Base-by-base conservation (phyloP, 2,329 filamentous ascomycete species). In the Epichloe scottii region DNA sequence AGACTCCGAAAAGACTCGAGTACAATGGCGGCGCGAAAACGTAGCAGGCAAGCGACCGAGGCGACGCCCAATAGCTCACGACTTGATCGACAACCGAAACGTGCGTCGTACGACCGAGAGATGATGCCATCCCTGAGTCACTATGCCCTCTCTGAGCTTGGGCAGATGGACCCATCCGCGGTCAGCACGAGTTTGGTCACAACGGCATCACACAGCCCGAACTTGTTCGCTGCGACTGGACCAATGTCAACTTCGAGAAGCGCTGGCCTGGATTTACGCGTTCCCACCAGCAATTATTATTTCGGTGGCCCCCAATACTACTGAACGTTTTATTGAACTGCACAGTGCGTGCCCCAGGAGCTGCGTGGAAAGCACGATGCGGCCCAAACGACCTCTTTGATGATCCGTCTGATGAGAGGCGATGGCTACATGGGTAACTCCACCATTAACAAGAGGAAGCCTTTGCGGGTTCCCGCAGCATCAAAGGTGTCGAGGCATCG, bases 1-100 rank as follows among this genome's bases (percentile, higher is more conserved):
- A 78, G 89, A 49, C 75, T 95, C 45, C 81, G 89, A 50, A 95
- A 95, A 64, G 89, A 95, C 65, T 85, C 87, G 43, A 76, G 87
- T 51, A 76, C 76, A 19, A 69, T 71, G 57, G 71, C 68, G 5
- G 74, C 71, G 17, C 68, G 71, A 51, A 78, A 75, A 60, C 68
- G 71, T 30, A 73, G 64, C 51, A 64, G 55, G 46, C 57, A 54
- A 53, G 58, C 53, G 14, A 55, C 56, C 14, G 59, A 59, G 37
- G 46, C 55, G 7, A 47, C 14, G 17, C 6, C 44, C 19, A 40
- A 14, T 21, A 49, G 23, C 23, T 40, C 49, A 47, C 14, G 50
- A 54, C 42, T 57, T 11, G 54, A 56, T 17, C 55, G 55, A 33
- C 55, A 57, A 12, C 49, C 56, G 12, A 62, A 60, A 37, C 56